These are phyloP conservation scores for Parascedosporium putredinis DNA, from an alignment of 2,329 filamentous ascomycete species.

Conservation along the genomic window DNA sequence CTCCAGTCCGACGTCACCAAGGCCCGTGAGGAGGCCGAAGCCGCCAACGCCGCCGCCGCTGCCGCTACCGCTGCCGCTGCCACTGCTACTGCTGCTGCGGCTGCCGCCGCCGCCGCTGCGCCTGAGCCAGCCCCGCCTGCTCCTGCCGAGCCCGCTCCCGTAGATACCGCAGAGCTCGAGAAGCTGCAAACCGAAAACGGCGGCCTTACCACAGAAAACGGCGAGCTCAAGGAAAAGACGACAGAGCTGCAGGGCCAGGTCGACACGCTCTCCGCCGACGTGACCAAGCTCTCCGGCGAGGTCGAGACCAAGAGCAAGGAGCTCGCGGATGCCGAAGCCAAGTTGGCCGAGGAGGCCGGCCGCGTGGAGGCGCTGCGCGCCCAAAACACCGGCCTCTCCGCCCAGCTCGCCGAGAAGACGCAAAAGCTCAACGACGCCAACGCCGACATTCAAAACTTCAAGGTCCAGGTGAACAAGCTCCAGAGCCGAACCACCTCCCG, in stretches of 20 bases:
- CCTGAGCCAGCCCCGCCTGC: background rate
- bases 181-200: conserved; percentile 1
- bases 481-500: background rate
- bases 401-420: background rate
- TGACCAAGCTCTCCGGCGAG: background rate
- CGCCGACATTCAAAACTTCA: background rate
- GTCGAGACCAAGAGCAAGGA: background rate
- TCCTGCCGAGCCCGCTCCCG: background rate
- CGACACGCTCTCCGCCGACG: conserved; percentile 2
- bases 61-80: background rate
- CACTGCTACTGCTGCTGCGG: background rate
- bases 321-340: background rate
- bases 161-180: background rate
- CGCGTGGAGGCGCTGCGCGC: background rate
- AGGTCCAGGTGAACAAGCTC: conserved; percentile 3
- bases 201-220: conserved; percentile 3
- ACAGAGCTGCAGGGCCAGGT: background rate
- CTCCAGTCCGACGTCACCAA: background rate
- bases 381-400: background rate
- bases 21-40: background rate
- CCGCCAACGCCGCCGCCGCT: background rate
- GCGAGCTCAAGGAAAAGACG: conserved; percentile 5
- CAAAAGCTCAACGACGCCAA: background rate
- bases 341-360: background rate
- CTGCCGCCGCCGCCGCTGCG: background rate